Evolutionary conservation across 306 rosid species (phyloP).

Genomic region (Cercis canadensis): DNA sequence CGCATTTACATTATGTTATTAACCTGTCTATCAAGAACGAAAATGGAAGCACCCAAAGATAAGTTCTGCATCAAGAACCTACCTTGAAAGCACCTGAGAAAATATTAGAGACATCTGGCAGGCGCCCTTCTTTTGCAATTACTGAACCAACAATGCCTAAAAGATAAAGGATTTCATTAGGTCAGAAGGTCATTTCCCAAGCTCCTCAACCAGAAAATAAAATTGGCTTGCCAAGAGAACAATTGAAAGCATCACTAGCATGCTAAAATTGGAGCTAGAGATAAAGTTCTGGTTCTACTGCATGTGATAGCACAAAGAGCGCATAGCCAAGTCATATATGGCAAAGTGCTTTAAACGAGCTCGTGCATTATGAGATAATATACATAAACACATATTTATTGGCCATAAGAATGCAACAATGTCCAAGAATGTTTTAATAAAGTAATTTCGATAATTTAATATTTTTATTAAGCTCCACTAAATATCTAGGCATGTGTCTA

Average conservation of each 20-base stretch:
- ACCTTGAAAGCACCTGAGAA: constrained; percentile 90
- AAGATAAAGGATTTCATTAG: constrained; percentile 23
- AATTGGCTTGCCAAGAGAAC: neutral
- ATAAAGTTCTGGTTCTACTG: neutral
- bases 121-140: constrained; percentile 80
- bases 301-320: neutral
- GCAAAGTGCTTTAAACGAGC: neutral
- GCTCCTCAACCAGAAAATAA: neutral
- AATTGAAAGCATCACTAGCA: neutral
- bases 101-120: constrained; percentile 61
- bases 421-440: neutral
- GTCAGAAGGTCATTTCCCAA: constrained; percentile 16
- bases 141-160: constrained; percentile 87
- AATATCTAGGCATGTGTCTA: no score
- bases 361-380: neutral
- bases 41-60: neutral
- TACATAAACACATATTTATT: neutral
- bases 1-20: neutral
- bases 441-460: neutral
- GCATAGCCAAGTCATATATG: neutral
- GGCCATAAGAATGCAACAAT: neutral
- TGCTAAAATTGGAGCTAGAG: no score
- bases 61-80: constrained; percentile 28
- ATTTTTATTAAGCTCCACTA: neutral
- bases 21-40: neutral